Evolutionary conservation across 2,329 filamentous ascomycete species (phyloP).

Genomic region (Nothomitra cinnamomea): DNA sequence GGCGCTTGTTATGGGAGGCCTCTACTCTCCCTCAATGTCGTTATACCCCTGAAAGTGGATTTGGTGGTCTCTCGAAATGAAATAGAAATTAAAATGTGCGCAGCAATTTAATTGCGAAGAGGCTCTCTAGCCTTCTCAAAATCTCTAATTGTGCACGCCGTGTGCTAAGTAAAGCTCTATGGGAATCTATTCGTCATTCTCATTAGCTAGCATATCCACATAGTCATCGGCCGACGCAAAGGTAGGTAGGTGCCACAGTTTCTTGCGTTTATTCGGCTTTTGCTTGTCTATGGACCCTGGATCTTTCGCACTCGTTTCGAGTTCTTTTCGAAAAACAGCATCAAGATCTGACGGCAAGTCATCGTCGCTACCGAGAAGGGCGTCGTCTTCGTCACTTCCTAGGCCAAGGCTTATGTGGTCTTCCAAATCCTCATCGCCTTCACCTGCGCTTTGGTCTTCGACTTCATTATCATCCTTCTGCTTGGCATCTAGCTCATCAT

Average conservation of each 20-base stretch:
- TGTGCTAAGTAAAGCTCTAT: not conserved
- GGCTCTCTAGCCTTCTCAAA: not conserved
- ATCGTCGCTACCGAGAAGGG: conserved; percentile 35
- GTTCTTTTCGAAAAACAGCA: conserved; percentile 5
- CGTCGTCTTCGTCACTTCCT: conserved; percentile 29
- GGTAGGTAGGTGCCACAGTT: conserved; percentile 74
- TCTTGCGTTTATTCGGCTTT: conserved; percentile 49
- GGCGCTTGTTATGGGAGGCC: conserved; percentile 12
- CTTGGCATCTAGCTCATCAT: conserved; percentile 24
- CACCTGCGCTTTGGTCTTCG: conserved; percentile 31
- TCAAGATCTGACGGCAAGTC: conserved; percentile 34
- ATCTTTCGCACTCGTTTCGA: conserved; percentile 24
- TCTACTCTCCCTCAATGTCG: not conserved
- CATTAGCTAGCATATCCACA: conserved; percentile 61
- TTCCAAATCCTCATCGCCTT: conserved; percentile 23
- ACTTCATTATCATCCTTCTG: conserved; percentile 19
- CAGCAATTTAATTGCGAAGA: too few species aligned
- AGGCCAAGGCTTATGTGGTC: conserved; percentile 25
- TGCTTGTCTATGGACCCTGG: conserved; percentile 16
- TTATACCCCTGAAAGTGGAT: not conserved
- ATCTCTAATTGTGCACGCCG: not conserved
- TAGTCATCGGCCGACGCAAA: conserved; percentile 94
- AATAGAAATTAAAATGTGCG: too few species aligned
- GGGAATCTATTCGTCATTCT: conserved; percentile 34
- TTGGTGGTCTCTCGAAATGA: too few species aligned